Base-by-base conservation (phyloP, 2,329 filamentous ascomycete genomes). In the Penicillium sp. region DNA sequence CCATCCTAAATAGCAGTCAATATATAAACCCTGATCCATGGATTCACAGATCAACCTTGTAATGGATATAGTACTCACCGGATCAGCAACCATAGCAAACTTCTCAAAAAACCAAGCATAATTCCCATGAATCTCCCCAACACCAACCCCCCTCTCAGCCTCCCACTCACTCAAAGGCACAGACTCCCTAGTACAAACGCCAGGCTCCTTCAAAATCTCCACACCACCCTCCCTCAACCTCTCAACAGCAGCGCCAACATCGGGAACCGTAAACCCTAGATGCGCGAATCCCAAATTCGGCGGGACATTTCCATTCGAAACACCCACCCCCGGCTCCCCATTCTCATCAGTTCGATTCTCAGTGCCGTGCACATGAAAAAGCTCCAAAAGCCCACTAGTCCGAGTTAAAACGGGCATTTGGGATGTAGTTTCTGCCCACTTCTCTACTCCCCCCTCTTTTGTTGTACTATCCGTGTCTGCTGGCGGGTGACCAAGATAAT, bases 41-140 rank as follows among this genome's bases (percentile, higher is more conserved):
- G n/a, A n/a, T 21, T 9, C n/a, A 33, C 3, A 8, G 11, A 11
- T 13, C 9, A 10, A 29, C 10, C 27, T 10, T 10, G 3, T 1
- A 10, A 10, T 29, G 29, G 11, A 31, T 13, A 31, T 31, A 14
- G 29, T 31, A 69, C 73, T 64, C 59, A 75, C 73, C 60, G 72
- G 74, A 70, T 76, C 74, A 51, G 64, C 63, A n/a, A 76, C 70
- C 70, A 70, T 75, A 8, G 71, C 73, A 66, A 76, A 71, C 56
- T 71, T 67, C 48, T 68, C 64, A 60, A 72, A 73, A 29, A 75
- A 68, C 57, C 64, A 62, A 29, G 63, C 64, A 66, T 74, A 76
- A 45, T 68, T 66, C n/a, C 22, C 49, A 67, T 74, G 70, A 44
- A 76, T 66, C 54, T 71, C 65, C 2, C 72, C 72, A 4, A 62